Percentiles rank a stretch among this genome's conserved stretches.
phyloP scores from a whole-genome alignment of 2,329 filamentous ascomycete species.

The Ascochyta koolunga region DNA sequence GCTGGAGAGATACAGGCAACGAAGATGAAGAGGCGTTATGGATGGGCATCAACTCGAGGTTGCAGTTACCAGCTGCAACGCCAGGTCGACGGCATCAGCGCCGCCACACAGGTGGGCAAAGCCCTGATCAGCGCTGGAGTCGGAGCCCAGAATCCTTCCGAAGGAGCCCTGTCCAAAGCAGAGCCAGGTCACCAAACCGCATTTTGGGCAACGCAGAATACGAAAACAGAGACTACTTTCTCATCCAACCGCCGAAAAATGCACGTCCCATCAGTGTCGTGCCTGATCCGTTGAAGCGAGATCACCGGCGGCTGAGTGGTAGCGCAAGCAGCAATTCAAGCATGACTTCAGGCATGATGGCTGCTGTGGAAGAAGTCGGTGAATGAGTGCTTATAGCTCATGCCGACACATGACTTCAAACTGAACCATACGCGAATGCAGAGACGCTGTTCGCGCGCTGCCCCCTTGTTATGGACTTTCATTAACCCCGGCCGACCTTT shows the following conservation, averaged over 20 bases:
- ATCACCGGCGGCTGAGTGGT: slow-evolving; percentile 34
- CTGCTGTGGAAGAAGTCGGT: slow-evolving; percentile 18
- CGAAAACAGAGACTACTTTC: slow-evolving; percentile 36
- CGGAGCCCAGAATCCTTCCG: slow-evolving; percentile 44
- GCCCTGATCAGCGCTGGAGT: slow-evolving; percentile 32
- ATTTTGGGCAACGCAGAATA: slow-evolving; percentile 18
- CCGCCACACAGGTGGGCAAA: slow-evolving; percentile 41
- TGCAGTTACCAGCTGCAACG: slow-evolving; percentile 46
- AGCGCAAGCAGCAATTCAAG: slow-evolving; percentile 34
- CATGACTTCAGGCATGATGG: slow-evolving; percentile 15
- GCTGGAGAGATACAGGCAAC: slow-evolving; percentile 46
- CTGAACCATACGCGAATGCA: not conserved
- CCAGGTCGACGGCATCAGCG: slow-evolving; percentile 39
- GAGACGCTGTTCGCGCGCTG: not conserved
- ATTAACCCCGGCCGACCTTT: too few species aligned
- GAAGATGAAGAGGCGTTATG: slow-evolving; percentile 53
- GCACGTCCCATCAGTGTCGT: slow-evolving; percentile 27
- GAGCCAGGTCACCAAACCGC: slow-evolving; percentile 42
- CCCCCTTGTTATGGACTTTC: not conserved
- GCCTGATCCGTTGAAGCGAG: slow-evolving; percentile 29
- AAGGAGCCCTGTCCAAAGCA: slow-evolving; percentile 48
- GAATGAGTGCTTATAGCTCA: slow-evolving; percentile 5
- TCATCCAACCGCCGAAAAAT: slow-evolving; percentile 21
- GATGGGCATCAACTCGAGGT: slow-evolving; percentile 52
- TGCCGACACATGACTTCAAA: not conserved